These are phyloP conservation scores for Gliomastix tumulicola DNA, from an alignment of 2,329 filamentous ascomycete genomes.

Conservation along the genomic window DNA sequence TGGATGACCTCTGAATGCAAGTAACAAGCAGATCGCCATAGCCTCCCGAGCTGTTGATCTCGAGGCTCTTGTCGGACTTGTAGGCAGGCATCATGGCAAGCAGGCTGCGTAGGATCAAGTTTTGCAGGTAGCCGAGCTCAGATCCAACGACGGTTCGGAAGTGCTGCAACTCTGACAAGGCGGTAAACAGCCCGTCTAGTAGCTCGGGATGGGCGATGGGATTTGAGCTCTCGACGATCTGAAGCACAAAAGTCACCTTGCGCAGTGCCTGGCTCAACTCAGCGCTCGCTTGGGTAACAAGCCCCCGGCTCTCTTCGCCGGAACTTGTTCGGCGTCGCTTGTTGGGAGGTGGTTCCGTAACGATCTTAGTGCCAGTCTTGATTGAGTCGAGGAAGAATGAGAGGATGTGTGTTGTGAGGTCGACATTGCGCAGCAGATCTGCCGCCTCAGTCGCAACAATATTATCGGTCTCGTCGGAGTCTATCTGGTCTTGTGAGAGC, in stretches of 20 bases:
- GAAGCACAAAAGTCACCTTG: conserved; percentile 79
- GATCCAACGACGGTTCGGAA: conserved; percentile 76
- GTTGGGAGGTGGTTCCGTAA: conserved; percentile 63
- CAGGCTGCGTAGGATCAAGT: conserved; percentile 73
- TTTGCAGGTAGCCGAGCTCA: conserved; percentile 85
- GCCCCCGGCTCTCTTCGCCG: conserved; percentile 55
- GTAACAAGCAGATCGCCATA: conserved; percentile 88
- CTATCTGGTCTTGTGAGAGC: conserved; percentile 40
- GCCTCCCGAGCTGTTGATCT: conserved; percentile 71
- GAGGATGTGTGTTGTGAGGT: conserved; percentile 68
- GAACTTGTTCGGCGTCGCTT: conserved; percentile 77
- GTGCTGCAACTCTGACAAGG: conserved; percentile 80
- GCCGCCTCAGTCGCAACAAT: conserved; percentile 53
- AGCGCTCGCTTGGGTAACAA: conserved; percentile 53
- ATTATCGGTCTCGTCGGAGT: conserved; percentile 20
- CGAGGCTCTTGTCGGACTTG: conserved; percentile 51
- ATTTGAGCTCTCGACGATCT: conserved; percentile 76
- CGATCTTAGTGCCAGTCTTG: conserved; percentile 65
- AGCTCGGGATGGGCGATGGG: conserved; percentile 71
- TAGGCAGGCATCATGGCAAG: conserved; percentile 77
- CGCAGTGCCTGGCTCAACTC: conserved; percentile 63
- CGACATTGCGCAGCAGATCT: conserved; percentile 65
- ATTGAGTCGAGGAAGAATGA: conserved; percentile 66
- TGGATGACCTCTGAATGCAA: conserved; percentile 86
- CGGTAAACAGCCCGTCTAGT: conserved; percentile 71